Conservation (phyloP, 83 land plant species). For the Picea abies region DNA sequence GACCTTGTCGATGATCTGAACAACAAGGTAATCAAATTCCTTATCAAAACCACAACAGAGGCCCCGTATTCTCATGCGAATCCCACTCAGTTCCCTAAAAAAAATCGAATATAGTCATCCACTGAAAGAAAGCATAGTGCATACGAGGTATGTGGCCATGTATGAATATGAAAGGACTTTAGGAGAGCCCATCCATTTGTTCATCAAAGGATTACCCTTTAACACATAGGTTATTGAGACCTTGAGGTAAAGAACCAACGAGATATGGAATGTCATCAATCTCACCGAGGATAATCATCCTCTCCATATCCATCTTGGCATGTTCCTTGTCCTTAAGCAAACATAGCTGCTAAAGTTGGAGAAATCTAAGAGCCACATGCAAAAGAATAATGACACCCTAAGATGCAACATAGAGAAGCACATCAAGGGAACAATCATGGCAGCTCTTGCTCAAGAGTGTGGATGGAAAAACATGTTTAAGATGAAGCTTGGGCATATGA, state of each 20-base stretch:
- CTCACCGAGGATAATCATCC: conserved; percentile 65
- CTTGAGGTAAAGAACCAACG: conserved; percentile 57
- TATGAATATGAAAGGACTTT: conserved; percentile 64
- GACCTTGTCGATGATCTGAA: neutral
- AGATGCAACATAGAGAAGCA: conserved; percentile 39
- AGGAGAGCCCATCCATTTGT: conserved; percentile 78
- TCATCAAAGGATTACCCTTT: conserved; percentile 53
- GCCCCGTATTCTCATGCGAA: neutral
- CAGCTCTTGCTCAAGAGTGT: conserved; percentile 51
- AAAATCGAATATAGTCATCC: neutral
- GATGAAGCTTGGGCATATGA: conserved; percentile 65
- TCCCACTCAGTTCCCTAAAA: neutral
- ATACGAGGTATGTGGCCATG: conserved; percentile 57
- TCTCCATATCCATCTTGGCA: conserved; percentile 70
- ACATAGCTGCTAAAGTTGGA: conserved; percentile 37
- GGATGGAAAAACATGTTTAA: conserved; percentile 96
- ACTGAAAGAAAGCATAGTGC: conserved; percentile 3
- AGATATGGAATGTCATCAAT: conserved; percentile 85
- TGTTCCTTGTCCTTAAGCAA: conserved; percentile 55
- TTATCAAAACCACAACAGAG: neutral
- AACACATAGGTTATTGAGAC: conserved; percentile 71
- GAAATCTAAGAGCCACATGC: conserved; percentile 56
- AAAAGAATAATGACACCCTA: conserved; percentile 39
- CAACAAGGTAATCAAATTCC: conserved; percentile 21
- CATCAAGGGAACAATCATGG: conserved; percentile 25